Percentiles rank a stretch among this genome's conserved stretches.
phyloP scores from a whole-genome alignment of 2,329 filamentous ascomycete genomes.

The Alternaria gansuensis region DNA sequence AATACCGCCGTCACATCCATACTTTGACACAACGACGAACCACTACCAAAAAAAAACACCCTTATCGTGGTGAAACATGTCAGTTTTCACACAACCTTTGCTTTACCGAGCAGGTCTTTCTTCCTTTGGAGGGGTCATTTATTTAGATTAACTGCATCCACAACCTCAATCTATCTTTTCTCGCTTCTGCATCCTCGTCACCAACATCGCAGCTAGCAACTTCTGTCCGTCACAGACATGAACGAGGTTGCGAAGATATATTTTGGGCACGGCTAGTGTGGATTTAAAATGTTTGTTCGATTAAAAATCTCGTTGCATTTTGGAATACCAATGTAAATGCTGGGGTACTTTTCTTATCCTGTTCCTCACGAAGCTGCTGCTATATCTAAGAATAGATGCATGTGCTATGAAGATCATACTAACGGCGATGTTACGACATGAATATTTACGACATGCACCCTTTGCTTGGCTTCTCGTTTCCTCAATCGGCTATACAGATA shows the following conservation, averaged over 20 bases:
- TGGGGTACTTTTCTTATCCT: background rate
- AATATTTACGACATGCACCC: background rate
- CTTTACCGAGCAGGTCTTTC: slow-evolving; percentile 8
- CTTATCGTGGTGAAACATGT: background rate
- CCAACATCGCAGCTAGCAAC: background rate
- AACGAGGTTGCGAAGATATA: too few relatives aligned
- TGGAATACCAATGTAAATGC: background rate
- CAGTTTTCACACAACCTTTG: slow-evolving; percentile 18
- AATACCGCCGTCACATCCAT: background rate
- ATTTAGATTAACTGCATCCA: slow-evolving; percentile 30
- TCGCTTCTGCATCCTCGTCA: slow-evolving; percentile 20
- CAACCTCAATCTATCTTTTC: slow-evolving; percentile 19
- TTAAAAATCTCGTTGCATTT: too few relatives aligned
- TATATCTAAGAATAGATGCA: slow-evolving; percentile 13
- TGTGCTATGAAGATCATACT: slow-evolving; percentile 25
- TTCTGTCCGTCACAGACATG: background rate
- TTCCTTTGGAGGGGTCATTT: slow-evolving; percentile 17
- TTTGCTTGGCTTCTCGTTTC: background rate
- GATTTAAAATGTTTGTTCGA: too few relatives aligned
- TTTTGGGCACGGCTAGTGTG: background rate
- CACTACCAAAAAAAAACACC: background rate
- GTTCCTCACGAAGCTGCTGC: background rate
- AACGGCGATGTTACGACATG: slow-evolving; percentile 11
- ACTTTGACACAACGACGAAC: slow-evolving; percentile 2
- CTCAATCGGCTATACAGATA: background rate